phyloP scores from a whole-genome alignment of 371 early-diverging fungal genomes.

The Lichtheimia ornata region DNA sequence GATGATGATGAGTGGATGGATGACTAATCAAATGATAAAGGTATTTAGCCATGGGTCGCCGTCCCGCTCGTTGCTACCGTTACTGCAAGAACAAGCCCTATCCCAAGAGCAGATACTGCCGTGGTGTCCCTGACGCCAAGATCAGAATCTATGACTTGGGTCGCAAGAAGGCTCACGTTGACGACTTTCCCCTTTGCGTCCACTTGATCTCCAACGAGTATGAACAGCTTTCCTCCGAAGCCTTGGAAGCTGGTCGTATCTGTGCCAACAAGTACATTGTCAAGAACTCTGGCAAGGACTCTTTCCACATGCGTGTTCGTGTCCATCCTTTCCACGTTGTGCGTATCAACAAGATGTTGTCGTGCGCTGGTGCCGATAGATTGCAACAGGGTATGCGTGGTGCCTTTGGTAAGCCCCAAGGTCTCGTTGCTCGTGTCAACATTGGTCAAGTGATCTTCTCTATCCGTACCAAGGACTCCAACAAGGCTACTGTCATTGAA shows the following conservation, averaged over 20 bases:
- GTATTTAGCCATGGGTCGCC: slow-evolving; percentile 87
- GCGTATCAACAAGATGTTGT: slow-evolving; percentile 99
- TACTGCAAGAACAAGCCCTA: slow-evolving; percentile 99
- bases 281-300: slow-evolving; percentile 99
- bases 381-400: slow-evolving; percentile 99
- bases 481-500: slow-evolving; percentile 96
- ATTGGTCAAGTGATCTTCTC: slow-evolving; percentile 99
- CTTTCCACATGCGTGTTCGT: slow-evolving; percentile 99
- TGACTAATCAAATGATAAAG: neutral
- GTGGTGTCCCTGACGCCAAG: slow-evolving; percentile 99
- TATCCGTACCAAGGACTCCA: slow-evolving; percentile 97
- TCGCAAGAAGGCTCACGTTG: slow-evolving; percentile 98
- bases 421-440: slow-evolving; percentile 99
- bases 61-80: slow-evolving; percentile 99
- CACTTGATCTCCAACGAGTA: slow-evolving; percentile 98
- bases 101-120: slow-evolving; percentile 99
- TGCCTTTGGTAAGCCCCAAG: slow-evolving; percentile 99
- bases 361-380: slow-evolving; percentile 99
- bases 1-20: neutral
- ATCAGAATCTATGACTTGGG: slow-evolving; percentile 99
- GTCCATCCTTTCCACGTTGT: slow-evolving; percentile 99
- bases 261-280: slow-evolving; percentile 99
- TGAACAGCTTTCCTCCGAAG: slow-evolving; percentile 99
- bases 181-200: slow-evolving; percentile 97
- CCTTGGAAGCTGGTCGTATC: slow-evolving; percentile 99